These are phyloP conservation scores for Neocallimastix lanati DNA, from an alignment of 192 early-diverging fungal genomes.

Conservation along the genomic window DNA sequence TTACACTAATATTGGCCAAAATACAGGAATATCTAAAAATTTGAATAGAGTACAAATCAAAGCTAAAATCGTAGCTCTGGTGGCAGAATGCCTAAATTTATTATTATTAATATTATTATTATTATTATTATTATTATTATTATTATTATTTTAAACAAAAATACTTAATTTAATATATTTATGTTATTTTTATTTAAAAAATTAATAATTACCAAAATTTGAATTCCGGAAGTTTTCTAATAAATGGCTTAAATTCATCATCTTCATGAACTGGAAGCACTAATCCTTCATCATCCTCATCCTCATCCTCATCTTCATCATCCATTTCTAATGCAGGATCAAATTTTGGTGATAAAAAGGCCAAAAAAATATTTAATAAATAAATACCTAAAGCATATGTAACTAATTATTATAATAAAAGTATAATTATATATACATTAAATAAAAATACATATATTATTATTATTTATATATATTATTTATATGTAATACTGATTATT, in stretches of 20 bases:
- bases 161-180: too few relatives aligned
- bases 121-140: too few relatives aligned
- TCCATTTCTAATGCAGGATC: slow-evolving; percentile 66
- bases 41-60: slow-evolving; percentile 58
- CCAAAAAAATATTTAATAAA: slow-evolving; percentile 83
- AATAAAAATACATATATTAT: too few relatives aligned
- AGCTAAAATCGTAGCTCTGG: slow-evolving; percentile 59
- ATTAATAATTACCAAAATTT: too few relatives aligned
- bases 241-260: slow-evolving; percentile 95
- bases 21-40: slow-evolving; percentile 87
- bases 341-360: slow-evolving; percentile 91
- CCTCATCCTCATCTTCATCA: slow-evolving; percentile 41
- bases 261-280: slow-evolving; percentile 63
- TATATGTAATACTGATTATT: too few relatives aligned
- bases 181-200: too few relatives aligned
- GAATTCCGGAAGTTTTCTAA: slow-evolving; percentile 89
- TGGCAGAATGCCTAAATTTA: slow-evolving; percentile 52
- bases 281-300: slow-evolving; percentile 40
- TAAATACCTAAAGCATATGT: slow-evolving; percentile 38
- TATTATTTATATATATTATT: too few relatives aligned
- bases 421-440: too few relatives aligned
- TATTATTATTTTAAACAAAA: too few relatives aligned
- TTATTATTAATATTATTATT: too few relatives aligned
- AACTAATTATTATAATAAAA: too few relatives aligned
- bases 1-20: slow-evolving; percentile 99